Evolutionary conservation across 768 basidiomycete species (phyloP), one percentile per base, ranked within the genome.

Genomic region (Neoboletus brunneissimus): DNA sequence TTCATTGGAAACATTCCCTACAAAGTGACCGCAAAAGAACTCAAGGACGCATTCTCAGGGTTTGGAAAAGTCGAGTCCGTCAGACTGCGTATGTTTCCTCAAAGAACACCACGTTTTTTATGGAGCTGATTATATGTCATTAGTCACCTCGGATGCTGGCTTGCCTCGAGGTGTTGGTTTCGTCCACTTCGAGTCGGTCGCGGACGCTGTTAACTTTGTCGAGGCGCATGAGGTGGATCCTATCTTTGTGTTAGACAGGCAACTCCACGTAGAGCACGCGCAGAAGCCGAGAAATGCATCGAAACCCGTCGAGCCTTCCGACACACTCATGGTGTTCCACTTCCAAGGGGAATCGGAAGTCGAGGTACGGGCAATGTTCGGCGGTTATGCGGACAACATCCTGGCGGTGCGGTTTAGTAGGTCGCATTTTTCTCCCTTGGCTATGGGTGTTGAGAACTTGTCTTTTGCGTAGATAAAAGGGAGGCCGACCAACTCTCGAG

Each of bases 1-100:
- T 84, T 69, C 43, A 60, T 83, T 32, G 79, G 75, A 10, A 85
- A 85, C 59, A n/a, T 85, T n/a, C 81, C 83, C 48, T 88, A 72
- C 65, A 70, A 62, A 18, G 62, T 70, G 38, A 75, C 73, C 2
- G 77, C 75, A 57, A 67, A 65, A 22, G 73, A 82, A 44, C 47
- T 85, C 12, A 54, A 67, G 40, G 72, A 76, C 5, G 69, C 73
- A 18, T 79, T 83, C 60, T 66, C 62, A 22, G 64, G 72, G 25
- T 83, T 78, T 61, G 84, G 83, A 9, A 55, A 67, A 22, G 57
- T 84, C 40, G 54, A 54, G 37, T 59, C 54, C 15, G 61, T 83
- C 42, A 67, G 67, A 35, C 47, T 85, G 43, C 66, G 82, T 81
- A 56, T 44, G 81, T 76, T 16, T 42, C 48, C 13, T 23, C 20